Evolutionary conservation across 1,284 basidiomycete species (phyloP).

Genomic region (Meripilus lineatus): DNA sequence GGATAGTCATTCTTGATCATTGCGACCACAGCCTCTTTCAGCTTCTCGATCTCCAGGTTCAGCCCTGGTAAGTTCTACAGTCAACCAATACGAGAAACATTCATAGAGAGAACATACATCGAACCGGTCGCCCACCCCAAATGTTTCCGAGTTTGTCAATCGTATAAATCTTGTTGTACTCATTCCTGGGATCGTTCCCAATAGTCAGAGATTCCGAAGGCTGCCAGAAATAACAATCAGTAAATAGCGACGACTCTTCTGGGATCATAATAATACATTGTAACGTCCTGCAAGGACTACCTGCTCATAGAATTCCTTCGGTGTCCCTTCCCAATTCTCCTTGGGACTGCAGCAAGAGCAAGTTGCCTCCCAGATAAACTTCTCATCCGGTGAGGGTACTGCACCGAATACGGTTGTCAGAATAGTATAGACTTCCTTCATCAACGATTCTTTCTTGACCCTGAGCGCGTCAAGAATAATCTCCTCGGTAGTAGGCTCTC

Average conservation of each 20-base stretch:
- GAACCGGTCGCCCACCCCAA: slow-evolving; percentile 79
- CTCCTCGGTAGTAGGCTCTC: slow-evolving; percentile 34
- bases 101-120: slow-evolving; percentile 49
- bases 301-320: slow-evolving; percentile 72
- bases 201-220: slow-evolving; percentile 80
- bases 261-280: no score
- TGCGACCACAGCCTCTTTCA: slow-evolving; percentile 81
- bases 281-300: no score
- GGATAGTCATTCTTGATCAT: slow-evolving; percentile 87
- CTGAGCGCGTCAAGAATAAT: slow-evolving; percentile 49
- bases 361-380: slow-evolving; percentile 87
- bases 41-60: slow-evolving; percentile 77
- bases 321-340: slow-evolving; percentile 79
- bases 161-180: slow-evolving; percentile 81
- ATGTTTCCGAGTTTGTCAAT: slow-evolving; percentile 92
- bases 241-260: not conserved
- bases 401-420: slow-evolving; percentile 85
- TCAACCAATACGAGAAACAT: slow-evolving; percentile 1
- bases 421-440: slow-evolving; percentile 85
- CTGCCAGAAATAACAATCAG: slow-evolving; percentile 9
- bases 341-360: no score
- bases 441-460: slow-evolving; percentile 79
- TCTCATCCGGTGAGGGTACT: slow-evolving; percentile 67
- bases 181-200: slow-evolving; percentile 92
- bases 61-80: slow-evolving; percentile 29